Percentiles rank a stretch among this genome's conserved stretches.
Conservation (phyloP, 441 rosid species). For the Syzygium malaccense region DNA sequence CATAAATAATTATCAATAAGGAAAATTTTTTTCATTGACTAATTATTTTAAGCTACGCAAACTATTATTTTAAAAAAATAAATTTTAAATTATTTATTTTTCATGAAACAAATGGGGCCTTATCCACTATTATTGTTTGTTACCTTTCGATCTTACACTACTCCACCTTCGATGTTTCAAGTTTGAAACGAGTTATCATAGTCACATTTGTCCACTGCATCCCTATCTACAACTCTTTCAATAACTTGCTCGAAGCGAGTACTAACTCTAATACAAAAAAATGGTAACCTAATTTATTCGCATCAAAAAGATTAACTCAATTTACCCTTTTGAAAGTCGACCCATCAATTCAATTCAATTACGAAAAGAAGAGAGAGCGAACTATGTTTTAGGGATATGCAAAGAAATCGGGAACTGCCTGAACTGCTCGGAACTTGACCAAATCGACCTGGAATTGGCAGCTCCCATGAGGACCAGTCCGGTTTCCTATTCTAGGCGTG, state of each 20-base stretch:
- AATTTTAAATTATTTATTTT: no score
- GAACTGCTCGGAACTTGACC: no score
- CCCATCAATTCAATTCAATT: neutral
- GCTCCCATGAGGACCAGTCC: no score
- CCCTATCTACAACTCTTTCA: neutral
- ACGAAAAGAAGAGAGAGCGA: neutral
- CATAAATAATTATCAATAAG: no score
- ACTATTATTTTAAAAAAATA: no score
- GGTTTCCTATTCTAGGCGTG: no score
- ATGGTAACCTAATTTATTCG: neutral
- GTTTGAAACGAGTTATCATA: neutral
- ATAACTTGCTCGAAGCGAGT: neutral
- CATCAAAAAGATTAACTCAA: neutral
- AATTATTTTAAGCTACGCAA: no score
- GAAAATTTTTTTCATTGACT: no score
- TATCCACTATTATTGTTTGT: neutral
- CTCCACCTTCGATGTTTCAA: neutral
- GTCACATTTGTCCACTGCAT: neutral
- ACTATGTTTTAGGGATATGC: no score
- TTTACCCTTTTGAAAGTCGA: neutral
- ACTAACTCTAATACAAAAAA: neutral
- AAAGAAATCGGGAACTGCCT: no score
- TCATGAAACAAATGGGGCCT: no score
- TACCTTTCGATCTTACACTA: neutral
- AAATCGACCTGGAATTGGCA: no score